Evolutionary conservation across 2,329 filamentous ascomycete genomes (phyloP).

Genomic region (Penicillium sp.): DNA sequence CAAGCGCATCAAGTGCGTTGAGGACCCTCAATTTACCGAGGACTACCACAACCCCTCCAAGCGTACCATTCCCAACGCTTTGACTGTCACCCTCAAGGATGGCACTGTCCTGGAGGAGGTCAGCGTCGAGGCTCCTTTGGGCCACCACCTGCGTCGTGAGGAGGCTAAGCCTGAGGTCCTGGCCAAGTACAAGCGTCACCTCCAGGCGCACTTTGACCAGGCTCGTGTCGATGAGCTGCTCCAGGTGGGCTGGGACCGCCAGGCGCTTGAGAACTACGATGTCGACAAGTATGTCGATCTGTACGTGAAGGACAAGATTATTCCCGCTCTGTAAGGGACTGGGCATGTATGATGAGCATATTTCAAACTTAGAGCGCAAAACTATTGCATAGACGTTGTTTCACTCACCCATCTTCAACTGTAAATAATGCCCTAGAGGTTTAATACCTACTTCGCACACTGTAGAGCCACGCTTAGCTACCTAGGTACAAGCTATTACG

Average conservation of each 20-base stretch:
- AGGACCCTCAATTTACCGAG: constrained; percentile 87
- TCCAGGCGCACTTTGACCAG: constrained; percentile 74
- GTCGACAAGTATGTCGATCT: constrained; percentile 93
- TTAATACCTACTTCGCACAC: too few species aligned
- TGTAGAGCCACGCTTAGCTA: too few species aligned
- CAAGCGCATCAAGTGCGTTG: constrained; percentile 90
- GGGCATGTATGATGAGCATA: constrained; percentile 13
- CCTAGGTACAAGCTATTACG: too few species aligned
- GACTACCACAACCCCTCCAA: constrained; percentile 94
- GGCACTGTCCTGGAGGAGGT: constrained; percentile 87
- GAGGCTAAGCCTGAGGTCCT: constrained; percentile 98
- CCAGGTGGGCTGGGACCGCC: constrained; percentile 67
- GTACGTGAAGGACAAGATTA: constrained; percentile 57
- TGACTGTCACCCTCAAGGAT: constrained; percentile 92
- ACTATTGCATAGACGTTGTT: constrained; percentile 10
- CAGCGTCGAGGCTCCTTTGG: constrained; percentile 87
- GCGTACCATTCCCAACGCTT: constrained; percentile 93
- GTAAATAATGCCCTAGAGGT: too few species aligned
- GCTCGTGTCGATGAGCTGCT: constrained; percentile 76
- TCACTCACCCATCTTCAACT: too few species aligned
- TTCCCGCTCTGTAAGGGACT: constrained; percentile 20
- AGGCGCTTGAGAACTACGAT: constrained; percentile 70
- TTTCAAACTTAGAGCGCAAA: constrained; percentile 12
- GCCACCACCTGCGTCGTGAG: constrained; percentile 82
- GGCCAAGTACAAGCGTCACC: constrained; percentile 89